Base-by-base conservation (phyloP, 495 filamentous ascomycete genomes). In the Neurospora tetrasperma region DNA sequence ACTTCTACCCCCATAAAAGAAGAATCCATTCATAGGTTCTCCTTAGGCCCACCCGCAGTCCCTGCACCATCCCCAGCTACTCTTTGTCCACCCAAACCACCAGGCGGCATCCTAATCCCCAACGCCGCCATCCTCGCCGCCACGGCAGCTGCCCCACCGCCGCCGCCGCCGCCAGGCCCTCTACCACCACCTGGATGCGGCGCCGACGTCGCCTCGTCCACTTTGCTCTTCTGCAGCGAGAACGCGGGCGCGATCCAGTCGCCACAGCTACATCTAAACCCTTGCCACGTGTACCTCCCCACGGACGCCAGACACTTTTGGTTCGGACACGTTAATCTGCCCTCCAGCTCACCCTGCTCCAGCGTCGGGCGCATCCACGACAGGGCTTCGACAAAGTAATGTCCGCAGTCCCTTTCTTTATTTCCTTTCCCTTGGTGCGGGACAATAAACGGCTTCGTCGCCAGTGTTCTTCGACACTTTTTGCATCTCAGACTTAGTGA, bases 281-380 rank as follows among this genome's bases (percentile, higher is more conserved):
- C 96, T 78, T 96, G 92, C 95, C 96, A 99, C 40, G 94, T 92
- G 77, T 97, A 98, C 74, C 94, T 90, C 54, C 96, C 96, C 31
- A 98, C 89, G 69, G 94, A 93, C 23, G 90, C 88, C 59, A 83
- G 82, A 78, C 96, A 98, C 75, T 90, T 92, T 0, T 78, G 42
- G 75, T 90, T 91, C 39, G 95, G 93, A 78, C 95, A 98, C 48
- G 90, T 90, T 48, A 99, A 80, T 39, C 94, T 89, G 10, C 94
- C 94, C 12, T 93, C 90, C 20, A 98, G 83, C 48, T 90, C 89
- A 38, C 92, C 92, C 71, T 89, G 87, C 69, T 92, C 90, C 16
- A 98, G 87, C 75, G 89, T 90, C 0, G 90, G 85, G 3, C 91
- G 88, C 96, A 98, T 98, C 96, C 95, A 98, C 23, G 90, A 92